These are phyloP conservation scores for Dothiorella sarmentorum DNA, from an alignment of 2,329 filamentous ascomycete genomes.

Conservation along the genomic window DNA sequence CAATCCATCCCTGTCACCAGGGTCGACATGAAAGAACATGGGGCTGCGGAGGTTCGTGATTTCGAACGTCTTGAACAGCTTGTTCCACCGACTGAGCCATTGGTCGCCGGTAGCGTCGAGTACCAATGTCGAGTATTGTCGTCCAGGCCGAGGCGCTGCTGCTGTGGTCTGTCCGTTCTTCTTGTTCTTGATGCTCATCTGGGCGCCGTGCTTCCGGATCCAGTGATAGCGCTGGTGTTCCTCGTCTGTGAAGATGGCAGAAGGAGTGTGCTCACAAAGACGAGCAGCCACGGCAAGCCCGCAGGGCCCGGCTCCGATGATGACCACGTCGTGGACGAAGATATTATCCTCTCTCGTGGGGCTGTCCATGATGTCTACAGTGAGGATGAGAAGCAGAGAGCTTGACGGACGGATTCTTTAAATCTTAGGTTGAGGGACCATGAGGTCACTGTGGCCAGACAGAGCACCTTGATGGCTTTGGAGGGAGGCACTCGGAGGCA, in stretches of 20 bases:
- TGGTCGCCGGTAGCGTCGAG: constrained; percentile 61
- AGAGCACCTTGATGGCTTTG: constrained; percentile 5
- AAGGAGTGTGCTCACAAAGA: constrained; percentile 68
- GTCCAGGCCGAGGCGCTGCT: constrained; percentile 25
- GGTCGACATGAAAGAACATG: constrained; percentile 81
- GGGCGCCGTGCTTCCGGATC: constrained; percentile 63
- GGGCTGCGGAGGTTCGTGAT: constrained; percentile 73
- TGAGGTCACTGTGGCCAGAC: background rate
- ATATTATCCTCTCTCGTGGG: background rate
- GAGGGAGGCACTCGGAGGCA: background rate
- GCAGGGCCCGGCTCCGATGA: constrained; percentile 71
- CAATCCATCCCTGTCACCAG: constrained; percentile 69
- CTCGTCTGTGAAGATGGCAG: constrained; percentile 77
- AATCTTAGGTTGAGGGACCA: background rate
- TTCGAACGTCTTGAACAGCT: constrained; percentile 63
- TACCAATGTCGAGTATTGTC: constrained; percentile 53
- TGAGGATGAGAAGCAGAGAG: background rate
- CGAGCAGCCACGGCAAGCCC: constrained; percentile 71
- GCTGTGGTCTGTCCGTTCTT: constrained; percentile 38
- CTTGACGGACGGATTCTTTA: background rate
- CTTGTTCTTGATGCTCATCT: constrained; percentile 56
- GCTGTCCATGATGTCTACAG: constrained; percentile 5
- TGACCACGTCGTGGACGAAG: constrained; percentile 61
- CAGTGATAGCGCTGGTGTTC: constrained; percentile 80
- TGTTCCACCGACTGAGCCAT: constrained; percentile 72